phyloP scores from a whole-genome alignment of 2,329 filamentous ascomycete species.

The Orbilia blumenaviensis region DNA sequence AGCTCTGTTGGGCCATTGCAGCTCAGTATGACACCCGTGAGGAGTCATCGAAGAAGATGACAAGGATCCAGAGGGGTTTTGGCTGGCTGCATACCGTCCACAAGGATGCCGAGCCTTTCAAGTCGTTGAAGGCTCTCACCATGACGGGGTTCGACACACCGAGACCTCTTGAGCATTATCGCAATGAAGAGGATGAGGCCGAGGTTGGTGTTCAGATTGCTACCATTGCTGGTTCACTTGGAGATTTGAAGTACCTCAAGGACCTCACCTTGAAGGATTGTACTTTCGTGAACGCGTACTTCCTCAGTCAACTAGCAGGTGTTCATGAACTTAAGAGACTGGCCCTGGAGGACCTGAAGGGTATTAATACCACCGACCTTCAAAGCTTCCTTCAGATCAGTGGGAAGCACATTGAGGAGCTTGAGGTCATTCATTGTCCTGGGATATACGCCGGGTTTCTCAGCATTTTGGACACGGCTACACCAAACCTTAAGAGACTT shows the following conservation, averaged over 20 bases:
- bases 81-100: conserved; percentile 39
- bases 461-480: conserved; percentile 28
- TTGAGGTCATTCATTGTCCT: conserved; percentile 31
- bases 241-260: conserved; percentile 35
- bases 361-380: conserved; percentile 10
- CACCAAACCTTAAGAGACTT: conserved; percentile 31
- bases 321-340: conserved; percentile 26
- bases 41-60: neutral
- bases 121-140: conserved; percentile 22
- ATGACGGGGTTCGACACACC: conserved; percentile 19
- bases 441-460: conserved; percentile 23
- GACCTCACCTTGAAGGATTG: conserved; percentile 20
- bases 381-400: conserved; percentile 13
- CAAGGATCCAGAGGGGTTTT: neutral
- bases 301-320: conserved; percentile 28
- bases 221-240: conserved; percentile 34
- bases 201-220: conserved; percentile 6
- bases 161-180: neutral
- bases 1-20: conserved; percentile 14
- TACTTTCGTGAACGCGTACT: conserved; percentile 33
- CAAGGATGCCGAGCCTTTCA: conserved; percentile 30
- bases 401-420: conserved; percentile 32
- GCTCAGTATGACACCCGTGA: conserved; percentile 14
- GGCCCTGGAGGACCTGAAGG: conserved; percentile 7
- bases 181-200: neutral